Percentiles rank a stretch among this genome's conserved stretches.
Evolutionary conservation across 306 rosid species (phyloP).

Genomic region (Dalbergia cultrata): DNA sequence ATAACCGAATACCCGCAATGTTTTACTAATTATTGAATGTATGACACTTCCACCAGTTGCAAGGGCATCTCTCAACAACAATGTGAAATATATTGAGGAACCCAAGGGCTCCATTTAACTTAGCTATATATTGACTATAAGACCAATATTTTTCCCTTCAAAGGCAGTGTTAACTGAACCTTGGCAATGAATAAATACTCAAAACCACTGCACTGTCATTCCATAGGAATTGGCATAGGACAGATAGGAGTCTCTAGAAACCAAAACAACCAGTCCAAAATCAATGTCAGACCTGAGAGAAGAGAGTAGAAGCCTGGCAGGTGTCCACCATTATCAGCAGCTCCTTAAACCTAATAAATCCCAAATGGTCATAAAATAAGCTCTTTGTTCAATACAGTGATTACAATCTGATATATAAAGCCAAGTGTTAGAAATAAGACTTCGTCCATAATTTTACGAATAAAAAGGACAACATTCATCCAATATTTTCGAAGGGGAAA

Average conservation of each 20-base stretch:
- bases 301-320: conserved; percentile 96
- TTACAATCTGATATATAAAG: conserved; percentile 14
- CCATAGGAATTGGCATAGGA: conserved; percentile 23
- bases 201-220: conserved; percentile 8
- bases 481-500: not conserved
- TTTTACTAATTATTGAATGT: not conserved
- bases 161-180: conserved; percentile 13
- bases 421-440: not conserved
- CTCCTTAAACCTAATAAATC: conserved; percentile 89
- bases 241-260: conserved; percentile 10
- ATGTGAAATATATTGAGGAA: conserved; percentile 16
- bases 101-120: conserved; percentile 23
- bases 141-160: conserved; percentile 7
- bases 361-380: conserved; percentile 40
- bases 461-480: not conserved
- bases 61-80: conserved; percentile 31
- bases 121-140: conserved; percentile 10
- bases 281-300: conserved; percentile 78
- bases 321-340: conserved; percentile 98
- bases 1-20: conserved; percentile 2
- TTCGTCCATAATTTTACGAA: not conserved
- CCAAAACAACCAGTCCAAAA: conserved; percentile 11
- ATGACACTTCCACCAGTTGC: not conserved
- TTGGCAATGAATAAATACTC: conserved; percentile 5
- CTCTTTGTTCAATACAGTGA: conserved; percentile 26